These are phyloP conservation scores for Ustulina deusta DNA, from an alignment of 2,329 filamentous ascomycete species.

Conservation along the genomic window DNA sequence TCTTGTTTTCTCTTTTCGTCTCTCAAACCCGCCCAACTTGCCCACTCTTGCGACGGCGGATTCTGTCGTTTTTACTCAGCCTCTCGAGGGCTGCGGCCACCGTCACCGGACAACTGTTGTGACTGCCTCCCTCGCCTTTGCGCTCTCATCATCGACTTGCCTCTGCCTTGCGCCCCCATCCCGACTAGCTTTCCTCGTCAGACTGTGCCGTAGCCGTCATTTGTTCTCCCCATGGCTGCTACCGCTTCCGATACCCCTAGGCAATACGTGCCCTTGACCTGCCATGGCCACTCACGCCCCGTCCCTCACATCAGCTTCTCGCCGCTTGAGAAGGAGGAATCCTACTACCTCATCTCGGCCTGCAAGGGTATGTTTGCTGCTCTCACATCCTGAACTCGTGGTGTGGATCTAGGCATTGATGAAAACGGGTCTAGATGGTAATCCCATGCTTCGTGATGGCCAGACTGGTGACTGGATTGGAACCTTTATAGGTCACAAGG, in stretches of 20 bases:
- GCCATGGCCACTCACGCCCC: constrained; percentile 92
- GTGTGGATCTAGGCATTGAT: background rate
- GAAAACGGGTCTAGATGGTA: constrained; percentile 75
- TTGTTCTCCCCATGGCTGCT: constrained; percentile 39
- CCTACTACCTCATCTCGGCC: constrained; percentile 92
- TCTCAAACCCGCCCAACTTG: background rate
- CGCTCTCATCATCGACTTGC: background rate
- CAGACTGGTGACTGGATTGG: constrained; percentile 98
- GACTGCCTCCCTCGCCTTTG: background rate
- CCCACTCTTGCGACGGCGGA: constrained; percentile 3
- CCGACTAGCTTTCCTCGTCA: background rate
- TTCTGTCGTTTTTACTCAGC: background rate
- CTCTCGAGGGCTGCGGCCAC: background rate
- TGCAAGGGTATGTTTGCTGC: constrained; percentile 75
- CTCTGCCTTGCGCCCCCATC: background rate
- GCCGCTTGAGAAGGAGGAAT: constrained; percentile 80
- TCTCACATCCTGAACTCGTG: background rate
- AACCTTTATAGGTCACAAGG: constrained; percentile 98
- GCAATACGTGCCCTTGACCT: constrained; percentile 87
- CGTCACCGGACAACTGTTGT: background rate
- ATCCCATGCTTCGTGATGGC: constrained; percentile 97
- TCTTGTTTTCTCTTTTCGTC: constrained; percentile 1
- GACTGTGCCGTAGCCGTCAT: background rate
- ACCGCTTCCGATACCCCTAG: constrained; percentile 47
- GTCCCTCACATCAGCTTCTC: constrained; percentile 95